Conservation (phyloP, 768 basidiomycete genomes). For the Panellus pusillus region DNA sequence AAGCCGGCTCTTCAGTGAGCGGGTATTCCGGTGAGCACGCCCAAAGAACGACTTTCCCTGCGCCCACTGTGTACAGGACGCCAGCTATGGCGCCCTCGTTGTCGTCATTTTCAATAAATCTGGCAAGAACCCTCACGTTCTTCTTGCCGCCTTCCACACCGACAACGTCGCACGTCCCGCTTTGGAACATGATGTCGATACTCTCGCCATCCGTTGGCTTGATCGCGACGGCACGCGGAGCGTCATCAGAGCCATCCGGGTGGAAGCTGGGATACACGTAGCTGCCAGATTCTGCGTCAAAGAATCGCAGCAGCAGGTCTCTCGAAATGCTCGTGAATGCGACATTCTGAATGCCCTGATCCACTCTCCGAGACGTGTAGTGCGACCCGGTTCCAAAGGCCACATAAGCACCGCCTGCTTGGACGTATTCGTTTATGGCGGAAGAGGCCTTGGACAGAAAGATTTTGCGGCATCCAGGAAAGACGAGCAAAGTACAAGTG, state of each 20-base stretch:
- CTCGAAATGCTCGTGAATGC: conserved; percentile 27
- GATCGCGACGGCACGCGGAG: conserved; percentile 20
- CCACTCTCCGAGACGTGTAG: conserved; percentile 33
- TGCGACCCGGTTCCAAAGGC: conserved; percentile 62
- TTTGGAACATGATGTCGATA: conserved; percentile 31
- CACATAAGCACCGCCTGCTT: conserved; percentile 69
- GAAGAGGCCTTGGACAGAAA: conserved; percentile 38
- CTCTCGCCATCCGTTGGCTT: conserved; percentile 24
- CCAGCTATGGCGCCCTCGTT: conserved; percentile 31
- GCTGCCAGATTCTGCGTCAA: conserved; percentile 32
- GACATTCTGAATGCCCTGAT: conserved; percentile 42
- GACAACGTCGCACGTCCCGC: conserved; percentile 25
- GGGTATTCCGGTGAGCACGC: conserved; percentile 61
- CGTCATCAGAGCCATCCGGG: conserved; percentile 6
- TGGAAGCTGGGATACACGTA: conserved; percentile 32
- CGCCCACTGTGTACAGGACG: conserved; percentile 35
- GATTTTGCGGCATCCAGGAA: conserved; percentile 61
- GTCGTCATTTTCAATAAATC: conserved; percentile 23
- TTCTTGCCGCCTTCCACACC: conserved; percentile 31
- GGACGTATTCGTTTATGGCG: conserved; percentile 59
- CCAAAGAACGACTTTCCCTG: conserved; percentile 57
- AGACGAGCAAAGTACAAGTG: conserved; percentile 75
- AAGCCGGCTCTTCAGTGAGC: conserved; percentile 36
- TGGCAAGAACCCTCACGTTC: conserved; percentile 32
- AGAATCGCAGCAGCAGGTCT: conserved; percentile 36